Conservation (phyloP, 2,329 filamentous ascomycete genomes). For the Nothophoma quercina region DNA sequence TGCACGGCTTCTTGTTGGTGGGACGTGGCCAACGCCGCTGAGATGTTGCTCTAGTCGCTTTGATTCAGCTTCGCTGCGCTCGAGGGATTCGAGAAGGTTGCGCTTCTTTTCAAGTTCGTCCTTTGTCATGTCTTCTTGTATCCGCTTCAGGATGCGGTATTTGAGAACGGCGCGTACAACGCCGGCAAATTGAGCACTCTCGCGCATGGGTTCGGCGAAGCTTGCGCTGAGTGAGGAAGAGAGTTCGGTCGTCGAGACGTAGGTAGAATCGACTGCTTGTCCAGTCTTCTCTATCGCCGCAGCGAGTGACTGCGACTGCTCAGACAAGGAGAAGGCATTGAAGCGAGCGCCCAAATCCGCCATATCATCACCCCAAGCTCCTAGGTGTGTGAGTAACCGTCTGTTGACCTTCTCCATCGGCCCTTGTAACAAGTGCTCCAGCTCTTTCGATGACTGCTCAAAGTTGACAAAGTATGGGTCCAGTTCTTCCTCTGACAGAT, state of each 20-base stretch:
- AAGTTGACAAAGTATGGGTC: constrained; percentile 97
- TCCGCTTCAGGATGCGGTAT: constrained; percentile 89
- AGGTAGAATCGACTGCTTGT: constrained; percentile 94
- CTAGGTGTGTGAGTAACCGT: constrained; percentile 83
- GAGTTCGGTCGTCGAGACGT: constrained; percentile 92
- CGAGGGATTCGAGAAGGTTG: constrained; percentile 82
- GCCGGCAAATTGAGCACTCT: constrained; percentile 95
- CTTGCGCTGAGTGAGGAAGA: constrained; percentile 87
- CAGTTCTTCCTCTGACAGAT: constrained; percentile 84
- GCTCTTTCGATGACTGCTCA: constrained; percentile 87
- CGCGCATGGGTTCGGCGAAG: constrained; percentile 97
- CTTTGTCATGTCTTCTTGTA: constrained; percentile 96
- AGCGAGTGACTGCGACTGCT: constrained; percentile 86
- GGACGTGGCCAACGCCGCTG: constrained; percentile 71
- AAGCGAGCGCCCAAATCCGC: constrained; percentile 94
- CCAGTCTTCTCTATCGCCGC: constrained; percentile 93
- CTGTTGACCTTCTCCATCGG: constrained; percentile 98
- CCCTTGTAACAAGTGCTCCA: constrained; percentile 86
- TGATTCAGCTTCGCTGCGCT: constrained; percentile 91
- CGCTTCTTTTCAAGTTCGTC: constrained; percentile 92
- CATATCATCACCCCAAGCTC: constrained; percentile 82
- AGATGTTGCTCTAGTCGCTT: constrained; percentile 94
- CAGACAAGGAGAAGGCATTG: constrained; percentile 95
- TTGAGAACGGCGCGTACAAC: constrained; percentile 88
- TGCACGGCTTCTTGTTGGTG: constrained; percentile 71